These are phyloP conservation scores for Gnaphalium uliginosum DNA, from an alignment of 129 eudicot species.

Conservation along the genomic window DNA sequence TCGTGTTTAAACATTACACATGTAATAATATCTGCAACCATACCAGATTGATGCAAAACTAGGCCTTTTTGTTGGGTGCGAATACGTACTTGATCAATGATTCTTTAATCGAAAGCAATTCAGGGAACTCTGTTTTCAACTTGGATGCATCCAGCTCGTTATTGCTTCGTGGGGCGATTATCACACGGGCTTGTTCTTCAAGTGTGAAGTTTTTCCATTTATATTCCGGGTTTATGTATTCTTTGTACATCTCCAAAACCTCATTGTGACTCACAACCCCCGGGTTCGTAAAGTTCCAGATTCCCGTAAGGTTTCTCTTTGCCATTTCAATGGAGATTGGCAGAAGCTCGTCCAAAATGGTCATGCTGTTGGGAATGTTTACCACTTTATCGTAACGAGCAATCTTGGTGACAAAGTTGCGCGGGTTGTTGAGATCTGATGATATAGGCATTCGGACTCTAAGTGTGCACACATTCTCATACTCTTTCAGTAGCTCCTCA, in stretches of 20 bases:
- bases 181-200: slow-evolving; percentile 96
- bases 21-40: not conserved
- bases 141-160: slow-evolving; percentile 89
- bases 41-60: not conserved
- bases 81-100: slow-evolving; percentile 92
- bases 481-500: slow-evolving; percentile 84
- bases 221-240: slow-evolving; percentile 70
- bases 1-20: slow-evolving; percentile 18
- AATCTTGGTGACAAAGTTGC: slow-evolving; percentile 92
- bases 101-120: slow-evolving; percentile 77
- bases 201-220: slow-evolving; percentile 78
- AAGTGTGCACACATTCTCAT: slow-evolving; percentile 90
- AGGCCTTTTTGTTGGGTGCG: slow-evolving; percentile 71
- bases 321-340: slow-evolving; percentile 99
- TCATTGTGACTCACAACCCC: slow-evolving; percentile 97
- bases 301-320: slow-evolving; percentile 79
- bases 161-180: slow-evolving; percentile 83
- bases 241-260: slow-evolving; percentile 85
- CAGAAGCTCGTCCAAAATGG: slow-evolving; percentile 88
- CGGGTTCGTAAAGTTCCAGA: slow-evolving; percentile 95
- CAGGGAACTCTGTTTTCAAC: slow-evolving; percentile 86
- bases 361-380: slow-evolving; percentile 96
- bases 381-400: slow-evolving; percentile 84
- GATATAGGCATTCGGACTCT: slow-evolving; percentile 98
- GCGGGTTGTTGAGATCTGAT: slow-evolving; percentile 87